Conservation (phyloP, 208 protist species). For the Tritrichomonas musculus region DNA sequence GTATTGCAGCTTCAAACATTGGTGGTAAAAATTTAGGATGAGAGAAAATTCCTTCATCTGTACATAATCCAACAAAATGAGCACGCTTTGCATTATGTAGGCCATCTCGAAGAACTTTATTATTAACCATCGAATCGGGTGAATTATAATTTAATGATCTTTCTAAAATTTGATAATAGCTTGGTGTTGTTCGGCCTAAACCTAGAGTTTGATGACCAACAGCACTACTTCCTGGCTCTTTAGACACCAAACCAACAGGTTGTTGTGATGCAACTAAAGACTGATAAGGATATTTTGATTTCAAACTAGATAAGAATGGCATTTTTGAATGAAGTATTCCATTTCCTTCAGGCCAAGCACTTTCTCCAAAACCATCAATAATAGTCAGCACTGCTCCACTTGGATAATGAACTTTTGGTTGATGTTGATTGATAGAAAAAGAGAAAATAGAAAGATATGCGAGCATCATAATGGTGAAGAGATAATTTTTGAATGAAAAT, state of each 20-base stretch:
- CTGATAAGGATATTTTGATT: neutral
- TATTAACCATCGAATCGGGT: neutral
- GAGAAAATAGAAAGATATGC: no score
- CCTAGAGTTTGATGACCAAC: slow-evolving; percentile 25
- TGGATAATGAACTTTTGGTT: no score
- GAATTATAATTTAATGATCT: neutral
- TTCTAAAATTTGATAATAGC: slow-evolving; percentile 22
- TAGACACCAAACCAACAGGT: neutral
- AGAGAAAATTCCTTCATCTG: neutral
- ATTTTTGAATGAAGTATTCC: neutral
- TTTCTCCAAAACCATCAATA: slow-evolving; percentile 24
- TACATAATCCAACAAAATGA: slow-evolving; percentile 5
- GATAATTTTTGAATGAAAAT: no score
- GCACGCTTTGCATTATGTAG: neutral
- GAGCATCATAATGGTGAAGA: no score
- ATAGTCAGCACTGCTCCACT: neutral
- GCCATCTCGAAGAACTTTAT: neutral
- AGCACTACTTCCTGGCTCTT: slow-evolving; percentile 14
- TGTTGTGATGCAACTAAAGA: neutral
- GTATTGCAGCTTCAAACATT: neutral
- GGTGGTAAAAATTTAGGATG: neutral
- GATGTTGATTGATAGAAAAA: no score
- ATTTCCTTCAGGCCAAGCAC: slow-evolving; percentile 28
- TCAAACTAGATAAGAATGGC: neutral
- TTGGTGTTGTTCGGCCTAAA: neutral